phyloP scores from a whole-genome alignment of 306 rosid species.

The Acacia acuminata region DNA sequence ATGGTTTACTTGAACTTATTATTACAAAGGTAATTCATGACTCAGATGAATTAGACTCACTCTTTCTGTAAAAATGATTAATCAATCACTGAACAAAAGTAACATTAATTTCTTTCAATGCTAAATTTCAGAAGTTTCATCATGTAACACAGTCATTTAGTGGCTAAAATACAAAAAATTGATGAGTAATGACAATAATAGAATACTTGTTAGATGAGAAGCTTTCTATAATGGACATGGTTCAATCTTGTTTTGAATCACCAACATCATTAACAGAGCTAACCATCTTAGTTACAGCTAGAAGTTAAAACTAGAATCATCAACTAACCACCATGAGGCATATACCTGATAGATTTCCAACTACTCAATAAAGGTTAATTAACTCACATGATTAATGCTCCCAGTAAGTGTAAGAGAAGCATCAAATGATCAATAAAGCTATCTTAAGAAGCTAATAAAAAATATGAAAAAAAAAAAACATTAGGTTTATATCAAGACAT shows the following conservation, averaged over 20 bases:
- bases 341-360: background rate
- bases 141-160: conserved; percentile 4
- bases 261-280: background rate
- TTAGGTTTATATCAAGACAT: background rate
- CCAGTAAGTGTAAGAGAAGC: background rate
- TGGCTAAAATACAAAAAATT: background rate
- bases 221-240: background rate
- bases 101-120: background rate
- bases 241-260: too few relatives aligned
- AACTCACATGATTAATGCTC: conserved; percentile 1
- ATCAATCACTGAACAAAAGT: background rate
- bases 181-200: background rate
- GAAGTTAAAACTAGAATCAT: background rate
- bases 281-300: background rate
- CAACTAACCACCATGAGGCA: background rate
- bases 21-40: background rate
- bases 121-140: background rate
- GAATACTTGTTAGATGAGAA: background rate
- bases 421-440: background rate
- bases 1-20: background rate
- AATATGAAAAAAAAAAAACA: background rate
- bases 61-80: background rate
- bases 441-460: background rate
- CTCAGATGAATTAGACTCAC: background rate
- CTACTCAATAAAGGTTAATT: background rate